Conservation (phyloP, 169 alveolate genomes). For the Plasmodium gonderi region DNA sequence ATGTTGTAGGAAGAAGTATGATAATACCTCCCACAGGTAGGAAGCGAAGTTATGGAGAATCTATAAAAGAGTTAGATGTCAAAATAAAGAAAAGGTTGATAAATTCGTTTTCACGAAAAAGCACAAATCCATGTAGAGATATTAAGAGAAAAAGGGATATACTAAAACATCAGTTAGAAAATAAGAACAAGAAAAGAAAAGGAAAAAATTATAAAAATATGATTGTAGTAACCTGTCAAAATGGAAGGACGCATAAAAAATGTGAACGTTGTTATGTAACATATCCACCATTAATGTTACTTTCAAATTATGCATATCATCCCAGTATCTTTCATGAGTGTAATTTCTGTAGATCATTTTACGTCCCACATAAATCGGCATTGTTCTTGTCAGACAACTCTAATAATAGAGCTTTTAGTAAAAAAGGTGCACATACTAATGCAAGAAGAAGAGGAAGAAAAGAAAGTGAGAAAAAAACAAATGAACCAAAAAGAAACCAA, state of each 20-base stretch:
- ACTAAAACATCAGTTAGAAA: not conserved
- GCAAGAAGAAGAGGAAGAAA: conserved; percentile 13
- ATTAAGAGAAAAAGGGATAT: not conserved
- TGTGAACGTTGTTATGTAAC: not conserved
- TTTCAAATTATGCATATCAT: not conserved
- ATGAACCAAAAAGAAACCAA: conserved; percentile 11
- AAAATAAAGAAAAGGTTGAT: not conserved
- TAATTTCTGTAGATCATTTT: not conserved
- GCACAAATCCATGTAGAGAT: not conserved
- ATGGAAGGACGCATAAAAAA: not conserved
- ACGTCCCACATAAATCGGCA: not conserved
- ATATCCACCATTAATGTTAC: not conserved
- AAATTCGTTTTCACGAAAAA: not conserved
- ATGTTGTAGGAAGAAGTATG: not conserved
- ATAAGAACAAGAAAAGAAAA: not conserved
- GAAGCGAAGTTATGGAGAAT: not conserved
- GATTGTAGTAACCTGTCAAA: not conserved
- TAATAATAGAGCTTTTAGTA: not conserved
- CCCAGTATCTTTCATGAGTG: not conserved
- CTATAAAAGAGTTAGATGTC: not conserved
- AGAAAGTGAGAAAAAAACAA: not conserved
- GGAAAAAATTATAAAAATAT: not conserved
- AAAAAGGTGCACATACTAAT: not conserved
- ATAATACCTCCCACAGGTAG: not conserved
- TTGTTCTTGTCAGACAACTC: not conserved